phyloP scores from a whole-genome alignment of 192 early-diverging fungal species.

The Spinellus fusiger region DNA sequence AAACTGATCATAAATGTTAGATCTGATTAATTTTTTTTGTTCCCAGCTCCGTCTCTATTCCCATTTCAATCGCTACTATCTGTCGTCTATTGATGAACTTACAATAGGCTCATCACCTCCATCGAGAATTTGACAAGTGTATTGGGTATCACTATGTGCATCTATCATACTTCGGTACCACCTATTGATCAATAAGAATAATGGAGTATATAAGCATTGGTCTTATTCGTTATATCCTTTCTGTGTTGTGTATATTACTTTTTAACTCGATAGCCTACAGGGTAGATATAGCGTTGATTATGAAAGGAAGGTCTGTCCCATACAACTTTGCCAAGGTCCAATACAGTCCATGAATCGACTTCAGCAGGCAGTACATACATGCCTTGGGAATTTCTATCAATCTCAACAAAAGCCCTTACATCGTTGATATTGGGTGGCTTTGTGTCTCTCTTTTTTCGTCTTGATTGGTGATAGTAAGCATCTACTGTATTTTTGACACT shows the following conservation, averaged over 20 bases:
- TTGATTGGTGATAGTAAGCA: slow-evolving; percentile 18
- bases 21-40: slow-evolving; percentile 3
- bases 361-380: slow-evolving; percentile 71
- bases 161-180: slow-evolving; percentile 55
- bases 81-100: slow-evolving; percentile 8
- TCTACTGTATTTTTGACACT: not conserved
- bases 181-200: slow-evolving; percentile 22
- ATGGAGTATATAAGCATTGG: not conserved
- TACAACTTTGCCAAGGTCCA: slow-evolving; percentile 63
- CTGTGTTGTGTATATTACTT: slow-evolving; percentile 25
- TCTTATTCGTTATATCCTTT: not conserved
- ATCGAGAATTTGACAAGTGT: slow-evolving; percentile 75
- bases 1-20: slow-evolving; percentile 46
- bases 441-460: slow-evolving; percentile 31
- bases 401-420: slow-evolving; percentile 25
- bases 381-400: slow-evolving; percentile 54
- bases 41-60: not conserved
- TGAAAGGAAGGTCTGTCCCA: slow-evolving; percentile 77
- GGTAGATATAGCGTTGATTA: slow-evolving; percentile 88
- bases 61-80: not conserved
- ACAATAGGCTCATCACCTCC: slow-evolving; percentile 65
- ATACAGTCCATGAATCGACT: slow-evolving; percentile 73
- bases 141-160: slow-evolving; percentile 45
- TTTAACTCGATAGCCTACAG: slow-evolving; percentile 77
- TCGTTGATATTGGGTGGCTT: slow-evolving; percentile 32